Evolutionary conservation across 2,329 filamentous ascomycete species (phyloP).

Genomic region (Rhexocercosporidium sp.): DNA sequence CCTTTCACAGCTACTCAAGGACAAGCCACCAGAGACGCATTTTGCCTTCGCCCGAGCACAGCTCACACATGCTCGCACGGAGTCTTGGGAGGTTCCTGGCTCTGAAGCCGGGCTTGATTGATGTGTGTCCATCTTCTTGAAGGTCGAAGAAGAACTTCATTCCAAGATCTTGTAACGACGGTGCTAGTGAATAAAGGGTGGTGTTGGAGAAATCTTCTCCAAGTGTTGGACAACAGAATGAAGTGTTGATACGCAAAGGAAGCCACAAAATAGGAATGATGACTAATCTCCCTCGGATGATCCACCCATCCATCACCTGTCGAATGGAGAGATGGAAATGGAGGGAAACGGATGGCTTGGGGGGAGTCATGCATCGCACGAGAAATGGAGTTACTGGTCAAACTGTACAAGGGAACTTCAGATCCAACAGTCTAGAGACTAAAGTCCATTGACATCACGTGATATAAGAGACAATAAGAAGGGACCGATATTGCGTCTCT

Average conservation of each 20-base stretch:
- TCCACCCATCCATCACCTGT: too few relatives aligned
- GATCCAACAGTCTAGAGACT: too few relatives aligned
- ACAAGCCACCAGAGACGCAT: slow-evolving; percentile 16
- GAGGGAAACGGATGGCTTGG: too few relatives aligned
- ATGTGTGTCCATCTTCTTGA: not conserved
- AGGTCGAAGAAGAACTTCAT: not conserved
- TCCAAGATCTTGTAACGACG: not conserved
- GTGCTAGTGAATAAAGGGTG: not conserved
- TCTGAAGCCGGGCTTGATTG: not conserved
- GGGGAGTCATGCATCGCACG: too few relatives aligned
- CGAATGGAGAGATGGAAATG: too few relatives aligned
- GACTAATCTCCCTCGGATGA: not conserved
- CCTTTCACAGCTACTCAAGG: slow-evolving; percentile 24
- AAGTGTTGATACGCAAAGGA: not conserved
- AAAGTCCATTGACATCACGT: too few relatives aligned
- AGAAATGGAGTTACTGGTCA: too few relatives aligned
- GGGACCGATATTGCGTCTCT: too few relatives aligned
- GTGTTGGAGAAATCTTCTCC: not conserved
- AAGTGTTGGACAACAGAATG: too few relatives aligned
- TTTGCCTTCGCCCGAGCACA: slow-evolving; percentile 30
- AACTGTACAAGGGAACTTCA: too few relatives aligned
- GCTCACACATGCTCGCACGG: slow-evolving; percentile 20
- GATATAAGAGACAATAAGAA: too few relatives aligned
- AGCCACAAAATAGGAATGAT: not conserved
- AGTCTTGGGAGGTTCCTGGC: not conserved